Evolutionary conservation across 1,284 basidiomycete genomes (phyloP).

Genomic region (Ustilago sp.): DNA sequence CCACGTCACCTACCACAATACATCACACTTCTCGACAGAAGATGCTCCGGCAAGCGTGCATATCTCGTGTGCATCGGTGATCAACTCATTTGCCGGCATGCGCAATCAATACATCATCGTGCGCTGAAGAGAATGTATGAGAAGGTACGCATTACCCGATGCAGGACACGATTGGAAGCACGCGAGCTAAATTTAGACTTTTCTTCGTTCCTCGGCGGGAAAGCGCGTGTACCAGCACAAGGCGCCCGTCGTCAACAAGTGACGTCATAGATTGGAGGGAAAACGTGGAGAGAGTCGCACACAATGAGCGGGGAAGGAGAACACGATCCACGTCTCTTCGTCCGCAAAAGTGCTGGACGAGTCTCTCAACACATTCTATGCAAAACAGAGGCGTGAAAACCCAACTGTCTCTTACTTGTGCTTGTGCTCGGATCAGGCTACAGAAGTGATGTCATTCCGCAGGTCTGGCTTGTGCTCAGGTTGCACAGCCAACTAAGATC

Average conservation of each 20-base stretch:
- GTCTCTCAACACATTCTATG: conserved; percentile 1
- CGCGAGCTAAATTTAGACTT: neutral
- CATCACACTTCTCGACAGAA: neutral
- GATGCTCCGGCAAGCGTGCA: too few species aligned
- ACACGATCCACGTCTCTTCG: conserved; percentile 8
- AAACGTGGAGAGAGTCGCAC: conserved; percentile 13
- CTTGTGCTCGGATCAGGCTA: neutral
- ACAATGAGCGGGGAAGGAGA: neutral
- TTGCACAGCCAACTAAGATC: neutral
- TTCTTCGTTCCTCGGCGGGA: neutral
- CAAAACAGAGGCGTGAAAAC: conserved; percentile 2
- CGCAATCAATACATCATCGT: neutral
- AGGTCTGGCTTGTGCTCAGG: neutral
- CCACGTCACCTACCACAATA: neutral
- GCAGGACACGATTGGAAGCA: neutral
- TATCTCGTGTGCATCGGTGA: neutral
- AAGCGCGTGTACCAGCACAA: neutral
- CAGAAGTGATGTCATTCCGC: conserved; percentile 10
- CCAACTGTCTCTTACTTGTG: neutral
- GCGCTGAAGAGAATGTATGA: neutral
- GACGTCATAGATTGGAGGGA: conserved; percentile 21
- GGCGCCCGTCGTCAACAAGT: neutral
- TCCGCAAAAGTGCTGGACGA: neutral
- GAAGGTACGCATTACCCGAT: neutral
- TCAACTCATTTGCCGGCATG: neutral